phyloP scores from a whole-genome alignment of 2,329 filamentous ascomycete species.

The Cryphonectria radicalis region DNA sequence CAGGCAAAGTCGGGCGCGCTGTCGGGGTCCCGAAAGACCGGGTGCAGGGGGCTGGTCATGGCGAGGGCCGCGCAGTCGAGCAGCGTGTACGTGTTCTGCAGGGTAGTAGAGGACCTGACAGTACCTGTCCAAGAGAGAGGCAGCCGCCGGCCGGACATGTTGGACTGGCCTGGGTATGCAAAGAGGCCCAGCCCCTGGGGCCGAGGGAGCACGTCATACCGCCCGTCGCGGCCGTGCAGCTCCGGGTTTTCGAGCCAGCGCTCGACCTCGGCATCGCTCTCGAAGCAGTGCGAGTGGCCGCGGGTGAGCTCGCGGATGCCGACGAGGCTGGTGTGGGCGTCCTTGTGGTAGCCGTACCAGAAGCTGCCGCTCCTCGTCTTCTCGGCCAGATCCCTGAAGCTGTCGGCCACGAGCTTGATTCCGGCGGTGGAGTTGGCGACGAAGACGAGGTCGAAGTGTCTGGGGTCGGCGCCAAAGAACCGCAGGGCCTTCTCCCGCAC shows the following conservation, averaged over 20 bases:
- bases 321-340: slow-evolving; percentile 67
- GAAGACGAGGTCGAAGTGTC: slow-evolving; percentile 68
- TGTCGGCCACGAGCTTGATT: slow-evolving; percentile 75
- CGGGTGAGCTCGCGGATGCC: slow-evolving; percentile 69
- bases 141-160: slow-evolving; percentile 68
- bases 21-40: slow-evolving; percentile 52
- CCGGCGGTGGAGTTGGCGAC: slow-evolving; percentile 91
- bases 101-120: slow-evolving; percentile 39
- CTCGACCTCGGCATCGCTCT: slow-evolving; percentile 56
- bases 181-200: slow-evolving; percentile 50
- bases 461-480: slow-evolving; percentile 63
- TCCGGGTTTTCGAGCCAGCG: slow-evolving; percentile 43
- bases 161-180: slow-evolving; percentile 71
- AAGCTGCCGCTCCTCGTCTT: slow-evolving; percentile 51
- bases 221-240: slow-evolving; percentile 30
- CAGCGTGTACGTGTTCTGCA: slow-evolving; percentile 54
- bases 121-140: slow-evolving; percentile 59
- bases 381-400: slow-evolving; percentile 57
- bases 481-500: slow-evolving; percentile 56
- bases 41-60: slow-evolving; percentile 62
- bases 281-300: slow-evolving; percentile 61
- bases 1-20: slow-evolving; percentile 64
- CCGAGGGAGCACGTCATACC: slow-evolving; percentile 32
- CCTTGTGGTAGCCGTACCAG: slow-evolving; percentile 64
- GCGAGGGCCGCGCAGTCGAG: slow-evolving; percentile 67